Evolutionary conservation across 139 green algal species (phyloP), one percentile per base, ranked within the genome.

Genomic region (Tetraselmis striata): DNA sequence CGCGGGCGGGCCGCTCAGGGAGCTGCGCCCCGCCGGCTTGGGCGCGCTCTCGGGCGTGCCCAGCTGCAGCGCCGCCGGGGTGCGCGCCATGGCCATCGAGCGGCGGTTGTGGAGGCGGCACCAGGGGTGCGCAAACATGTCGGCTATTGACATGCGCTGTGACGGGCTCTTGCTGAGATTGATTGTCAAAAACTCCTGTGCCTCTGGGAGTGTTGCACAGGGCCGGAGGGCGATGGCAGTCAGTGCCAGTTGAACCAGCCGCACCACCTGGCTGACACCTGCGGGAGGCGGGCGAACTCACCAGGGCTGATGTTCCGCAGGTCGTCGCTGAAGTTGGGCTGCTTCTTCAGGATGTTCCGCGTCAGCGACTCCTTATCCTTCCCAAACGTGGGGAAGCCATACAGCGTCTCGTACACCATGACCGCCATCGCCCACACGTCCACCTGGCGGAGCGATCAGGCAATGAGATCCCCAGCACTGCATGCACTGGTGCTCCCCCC

Each of bases 391-490:
- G 76, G 76, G n/a, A 28, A 79, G 29, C 76, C 76, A n/a, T 45
- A 79, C n/a, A 79, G 76, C 76, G 29, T 26, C 28, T 79, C 76
- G 76, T 79, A 79, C 76, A 45, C 76, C n/a, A 79, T 28, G 28
- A 79, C 22, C 2, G n/a, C 76, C 28, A 79, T 27, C 28, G 76
- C 76, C 76, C 76, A 79, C 28, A 79, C 76, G 76, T 79, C 76
- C 23, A 29, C 76, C 76, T 32, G 18, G 2, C 18, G 28, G 45
- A 67, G 45, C 45, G 18, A 5, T 5, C 18, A 5, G 18, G 45
- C 45, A 67, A 67, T n/a, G n/a, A n/a, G n/a, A n/a, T n/a, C n/a
- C n/a, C n/a, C n/a, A n/a, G n/a, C n/a, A n/a, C n/a, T n/a, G n/a
- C n/a, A n/a, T n/a, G n/a, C n/a, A n/a, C n/a, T n/a, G n/a, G n/a